Evolutionary conservation across 228 moss, liverwort and hornwort genomes (phyloP), one percentile per base, ranked within the genome.

Genomic region (Sphagnum magellanicum): DNA sequence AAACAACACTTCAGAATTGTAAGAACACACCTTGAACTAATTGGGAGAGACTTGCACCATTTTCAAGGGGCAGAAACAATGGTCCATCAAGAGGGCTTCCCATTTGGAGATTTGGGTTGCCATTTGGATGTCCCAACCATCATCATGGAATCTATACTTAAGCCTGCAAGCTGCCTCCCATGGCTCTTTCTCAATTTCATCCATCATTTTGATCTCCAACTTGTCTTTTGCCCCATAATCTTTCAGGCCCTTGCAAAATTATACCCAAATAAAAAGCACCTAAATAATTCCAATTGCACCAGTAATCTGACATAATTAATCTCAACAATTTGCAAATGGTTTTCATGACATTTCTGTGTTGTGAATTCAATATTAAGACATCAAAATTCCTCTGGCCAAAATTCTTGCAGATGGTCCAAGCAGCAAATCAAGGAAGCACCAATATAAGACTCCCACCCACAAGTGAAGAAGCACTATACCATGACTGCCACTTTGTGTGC

Each of bases 91-190:
- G 66, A 78, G 73, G 0, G 60, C 67, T 71, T 87, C 82, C 91
- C 91, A 91, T 59, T 77, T 63, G 0, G 86, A 88, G 53, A 69
- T 59, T 9, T 71, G 14, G 11, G 6, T 74, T 67, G 65, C 17
- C 76, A 68, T 78, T 58, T 72, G 51, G 8, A 78, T 0, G 48
- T 85, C 79, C 85, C 83, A 94, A 47, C 82, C 92, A 1, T 88
- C 81, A 32, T 75, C 6, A 57, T 79, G 73, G 7, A 77, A 59
- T 53, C 60, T 75, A 71, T 76, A 83, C 58, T 49, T 75, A 59
- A 65, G 62, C 59, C 71, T 74, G 73, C 83, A 85, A 70, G 78
- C 83, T 63, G 71, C 57, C 50, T 50, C 5, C 94, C 94, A 94
- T 13, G 85, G 86, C 65, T 12, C 58, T 49, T 75, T 74, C 50